phyloP scores from a whole-genome alignment of 2,329 filamentous ascomycete species.

The Diaporthe destruens region DNA sequence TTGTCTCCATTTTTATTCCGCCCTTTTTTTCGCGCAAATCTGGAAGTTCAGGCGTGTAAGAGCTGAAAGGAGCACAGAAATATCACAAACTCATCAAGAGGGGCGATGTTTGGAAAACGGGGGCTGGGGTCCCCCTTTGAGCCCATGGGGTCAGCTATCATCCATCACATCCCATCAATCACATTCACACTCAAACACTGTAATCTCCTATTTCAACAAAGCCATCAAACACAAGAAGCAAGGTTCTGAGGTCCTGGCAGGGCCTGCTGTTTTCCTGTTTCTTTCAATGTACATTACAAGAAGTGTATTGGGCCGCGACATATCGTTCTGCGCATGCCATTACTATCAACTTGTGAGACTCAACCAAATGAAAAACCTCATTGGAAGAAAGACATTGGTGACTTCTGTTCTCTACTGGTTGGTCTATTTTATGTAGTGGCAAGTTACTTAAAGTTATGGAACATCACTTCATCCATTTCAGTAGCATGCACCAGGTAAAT shows the following conservation, averaged over 20 bases:
- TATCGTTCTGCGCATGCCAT: conserved; percentile 14
- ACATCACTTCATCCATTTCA: too few species aligned
- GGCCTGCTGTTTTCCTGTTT: background rate
- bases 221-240: conserved; percentile 13
- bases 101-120: conserved; percentile 19
- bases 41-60: conserved; percentile 39
- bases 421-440: background rate
- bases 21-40: conserved; percentile 4
- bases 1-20: background rate
- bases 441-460: too few species aligned
- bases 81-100: conserved; percentile 4
- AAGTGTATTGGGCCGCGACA: conserved; percentile 3
- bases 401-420: background rate
- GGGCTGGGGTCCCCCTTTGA: conserved; percentile 3
- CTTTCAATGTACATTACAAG: conserved; percentile 26
- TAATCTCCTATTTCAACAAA: conserved; percentile 29
- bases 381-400: background rate
- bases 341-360: background rate
- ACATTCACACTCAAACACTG: conserved; percentile 5
- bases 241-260: conserved; percentile 11
- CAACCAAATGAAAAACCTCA: conserved; percentile 11
- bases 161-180: conserved; percentile 18
- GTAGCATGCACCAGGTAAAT: background rate
- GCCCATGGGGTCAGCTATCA: background rate
- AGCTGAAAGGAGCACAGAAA: conserved; percentile 35